Evolutionary conservation across 495 filamentous ascomycete species (phyloP), one percentile per base, ranked within the genome.

Genomic region (Emericellopsis terricola): DNA sequence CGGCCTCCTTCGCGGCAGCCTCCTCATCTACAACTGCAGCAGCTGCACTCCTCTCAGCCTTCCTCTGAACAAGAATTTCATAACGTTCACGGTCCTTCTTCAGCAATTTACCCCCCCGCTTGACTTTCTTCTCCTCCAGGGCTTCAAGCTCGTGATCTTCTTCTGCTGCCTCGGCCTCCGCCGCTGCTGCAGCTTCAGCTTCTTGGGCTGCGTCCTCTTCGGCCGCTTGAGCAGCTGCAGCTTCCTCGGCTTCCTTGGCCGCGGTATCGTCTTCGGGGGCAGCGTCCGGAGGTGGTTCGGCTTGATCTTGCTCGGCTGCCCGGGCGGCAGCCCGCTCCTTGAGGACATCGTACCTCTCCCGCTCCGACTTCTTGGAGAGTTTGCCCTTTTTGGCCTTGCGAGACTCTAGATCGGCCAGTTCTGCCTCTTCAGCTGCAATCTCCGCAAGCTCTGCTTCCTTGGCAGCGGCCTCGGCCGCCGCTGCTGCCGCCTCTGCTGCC

Each of bases 341-440:
- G 7, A 64, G 48, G 5, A 50, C 45, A 26, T 59, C 52, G 19
- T 56, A 41, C 32, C 52, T 51, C 15, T 51, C 46, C 26, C 50
- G 49, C 3, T 53, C 53, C 8, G 16, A 15, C 35, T 39, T 51
- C 43, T 43, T 56, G 14, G 38, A 46, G 13, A 52, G 35, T 42
- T 48, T 56, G 14, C 15, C 15, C 26, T 29, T 29, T n/a, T 37
- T 43, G 4, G 33, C 33, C 21, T 35, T 35, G 6, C 20, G 42
- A 26, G 23, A 30, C 15, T 29, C 27, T 26, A 7, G 20, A 4
- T n/a, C 33, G 3, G 36, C 38, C 29, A 13, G 23, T 20, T 38
- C 38, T 16, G 39, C 41, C 29, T 35, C 33, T 28, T 28, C 24
- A 19, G 33, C 33, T 27, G 33, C 33, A 10, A 14, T 13, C 20